Conservation (phyloP, 2,329 filamentous ascomycete genomes). For the Teratosphaeria destructans region DNA sequence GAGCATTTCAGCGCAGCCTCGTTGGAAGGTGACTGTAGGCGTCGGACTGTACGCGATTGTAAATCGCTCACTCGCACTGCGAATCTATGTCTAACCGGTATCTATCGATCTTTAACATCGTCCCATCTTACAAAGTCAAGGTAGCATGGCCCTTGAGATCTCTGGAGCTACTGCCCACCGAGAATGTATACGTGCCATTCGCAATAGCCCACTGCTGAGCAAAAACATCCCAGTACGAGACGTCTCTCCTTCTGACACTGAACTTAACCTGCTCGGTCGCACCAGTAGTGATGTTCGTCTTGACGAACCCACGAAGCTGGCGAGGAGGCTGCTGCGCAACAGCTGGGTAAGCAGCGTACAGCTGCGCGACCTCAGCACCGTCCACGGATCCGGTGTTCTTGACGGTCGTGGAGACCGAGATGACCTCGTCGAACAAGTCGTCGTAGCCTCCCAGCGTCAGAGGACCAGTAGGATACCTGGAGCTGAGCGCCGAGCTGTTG, state of each 20-base stretch:
- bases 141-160: constrained; percentile 6
- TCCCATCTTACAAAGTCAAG: neutral
- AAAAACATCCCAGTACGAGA: constrained; percentile 11
- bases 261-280: constrained; percentile 39
- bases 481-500: constrained; percentile 12
- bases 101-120: neutral
- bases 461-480: neutral
- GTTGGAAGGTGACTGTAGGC: neutral
- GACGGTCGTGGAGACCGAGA: constrained; percentile 38
- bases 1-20: neutral
- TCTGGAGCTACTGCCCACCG: constrained; percentile 18
- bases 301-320: constrained; percentile 60
- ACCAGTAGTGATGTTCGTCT: constrained; percentile 49
- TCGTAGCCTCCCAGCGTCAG: constrained; percentile 25
- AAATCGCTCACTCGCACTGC: neutral
- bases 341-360: constrained; percentile 55
- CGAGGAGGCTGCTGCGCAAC: constrained; percentile 55
- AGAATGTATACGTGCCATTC: constrained; percentile 6
- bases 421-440: constrained; percentile 40
- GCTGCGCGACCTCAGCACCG: constrained; percentile 56
- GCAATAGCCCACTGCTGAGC: constrained; percentile 21
- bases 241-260: constrained; percentile 1
- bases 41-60: neutral
- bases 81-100: neutral
- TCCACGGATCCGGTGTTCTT: constrained; percentile 47